A percentile compares a stretch with the other conserved stretches of the same genome.
Evolutionary conservation across 1,284 basidiomycete genomes (phyloP).

Genomic region (Pseudozyma sp.): DNA sequence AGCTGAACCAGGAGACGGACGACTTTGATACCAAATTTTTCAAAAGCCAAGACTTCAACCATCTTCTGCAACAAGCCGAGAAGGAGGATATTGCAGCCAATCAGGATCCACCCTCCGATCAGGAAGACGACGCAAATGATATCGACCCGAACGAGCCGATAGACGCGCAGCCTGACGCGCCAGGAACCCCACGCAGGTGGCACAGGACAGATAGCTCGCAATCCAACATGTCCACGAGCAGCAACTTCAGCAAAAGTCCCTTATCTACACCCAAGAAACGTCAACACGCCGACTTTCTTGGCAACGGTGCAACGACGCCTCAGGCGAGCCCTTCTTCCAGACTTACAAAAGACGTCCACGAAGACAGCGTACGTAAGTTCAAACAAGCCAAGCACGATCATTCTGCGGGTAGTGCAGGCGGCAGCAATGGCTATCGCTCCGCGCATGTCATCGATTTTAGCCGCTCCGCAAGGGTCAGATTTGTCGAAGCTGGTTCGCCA

Average conservation of each 20-base stretch:
- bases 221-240: conserved; percentile 21
- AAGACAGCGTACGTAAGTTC: conserved; percentile 37
- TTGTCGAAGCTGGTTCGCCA: conserved; percentile 8
- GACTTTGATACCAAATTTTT: conserved; percentile 66
- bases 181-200: conserved; percentile 10
- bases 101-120: conserved; percentile 30
- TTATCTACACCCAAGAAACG: conserved; percentile 38
- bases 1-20: conserved; percentile 33
- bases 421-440: neutral
- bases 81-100: conserved; percentile 43
- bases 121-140: conserved; percentile 21
- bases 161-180: conserved; percentile 7
- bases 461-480: conserved; percentile 22
- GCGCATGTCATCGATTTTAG: neutral
- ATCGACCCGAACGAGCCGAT: conserved; percentile 5
- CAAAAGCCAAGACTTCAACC: conserved; percentile 64
- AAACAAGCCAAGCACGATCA: conserved; percentile 26
- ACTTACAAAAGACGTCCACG: conserved; percentile 26
- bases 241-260: conserved; percentile 31
- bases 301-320: conserved; percentile 1
- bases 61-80: conserved; percentile 52
- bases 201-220: conserved; percentile 42
- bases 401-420: conserved; percentile 7
- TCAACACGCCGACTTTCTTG: conserved; percentile 11
- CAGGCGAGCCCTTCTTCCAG: conserved; percentile 19